phyloP scores from a whole-genome alignment of 177 flowering plant species.

The Tripterygium wilfordii region DNA sequence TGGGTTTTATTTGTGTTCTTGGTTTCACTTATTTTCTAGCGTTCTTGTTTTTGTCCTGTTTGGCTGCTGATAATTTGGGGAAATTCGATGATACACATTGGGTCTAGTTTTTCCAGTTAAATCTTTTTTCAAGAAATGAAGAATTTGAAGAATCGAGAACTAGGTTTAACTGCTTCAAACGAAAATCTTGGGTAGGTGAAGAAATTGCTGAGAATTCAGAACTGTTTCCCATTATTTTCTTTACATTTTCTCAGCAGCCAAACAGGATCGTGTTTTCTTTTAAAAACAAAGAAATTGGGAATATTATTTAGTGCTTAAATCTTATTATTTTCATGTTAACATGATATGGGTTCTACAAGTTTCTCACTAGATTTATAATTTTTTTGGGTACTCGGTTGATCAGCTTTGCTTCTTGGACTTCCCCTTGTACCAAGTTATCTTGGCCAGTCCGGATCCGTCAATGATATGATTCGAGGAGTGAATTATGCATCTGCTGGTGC shows the following conservation, averaged over 20 bases:
- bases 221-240: background rate
- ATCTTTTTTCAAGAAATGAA: background rate
- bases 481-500: constrained; percentile 95
- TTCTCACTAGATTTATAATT: background rate
- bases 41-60: constrained; percentile 4
- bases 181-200: too few relatives aligned
- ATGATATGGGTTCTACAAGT: too few relatives aligned
- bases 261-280: background rate
- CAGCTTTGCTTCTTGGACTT: constrained; percentile 72
- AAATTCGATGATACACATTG: background rate
- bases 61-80: constrained; percentile 6
- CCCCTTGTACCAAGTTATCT: constrained; percentile 87
- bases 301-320: too few relatives aligned
- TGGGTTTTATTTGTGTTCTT: background rate
- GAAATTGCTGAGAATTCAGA: too few relatives aligned
- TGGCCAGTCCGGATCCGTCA: constrained; percentile 48
- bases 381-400: constrained; percentile 1
- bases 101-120: background rate
- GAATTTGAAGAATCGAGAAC: too few relatives aligned
- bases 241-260: constrained; percentile 1
- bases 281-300: too few relatives aligned
- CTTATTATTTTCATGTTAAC: too few relatives aligned
- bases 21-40: background rate
- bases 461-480: constrained; percentile 74
- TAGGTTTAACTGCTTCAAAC: too few relatives aligned